Base-by-base conservation (phyloP, 257 asterid genomes). In the Paulownia fortunei region DNA sequence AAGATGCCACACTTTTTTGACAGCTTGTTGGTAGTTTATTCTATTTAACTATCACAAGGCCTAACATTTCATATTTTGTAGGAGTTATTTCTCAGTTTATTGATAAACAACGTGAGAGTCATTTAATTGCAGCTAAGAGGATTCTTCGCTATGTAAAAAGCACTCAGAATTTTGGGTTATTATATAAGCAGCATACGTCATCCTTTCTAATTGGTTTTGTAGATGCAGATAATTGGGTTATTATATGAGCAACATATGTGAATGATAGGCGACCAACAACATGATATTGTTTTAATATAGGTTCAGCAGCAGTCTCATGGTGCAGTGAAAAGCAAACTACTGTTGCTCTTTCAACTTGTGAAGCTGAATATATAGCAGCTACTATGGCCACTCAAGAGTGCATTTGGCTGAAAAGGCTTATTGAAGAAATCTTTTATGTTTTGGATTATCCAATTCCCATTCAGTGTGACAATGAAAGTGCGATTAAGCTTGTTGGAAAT, bases 11-110 rank as follows among this genome's bases (percentile, higher is more conserved):
- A 42, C 6, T 1, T 0, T 73, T 72, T 67, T 4, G 63, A 27
- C 71, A 80, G 21, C 79, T 76, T 75, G 82, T 71, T 79, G 77
- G 82, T 13, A 79, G 82, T 15, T 72, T 77, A 19, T 32, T 69
- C 11, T 73, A 65, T 18, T 46, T 74, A 36, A 67, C 81, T 36
- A 77, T 78, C 32, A 73, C 77, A 59, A 73, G 80, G 13, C 86
- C 47, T 0, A 77, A 83, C 0, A 79, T 75, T 55, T 3, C 86
- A 10, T 78, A 81, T 12, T 63, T 61, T 42, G 65, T 78, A 0
- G 42, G 82, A 3, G 80, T 74, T 3, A 4, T 78, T 1, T 78
- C 79, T 10, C 81, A 74, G 2, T 81, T 81, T 42, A 81, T 81
- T 84, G 60, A 78, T 0, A 10, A 1, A 1, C 74, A 74, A 75